These are phyloP conservation scores for Sarocladiaceae sp. DNA, from an alignment of 2,329 filamentous ascomycete genomes.

Conservation along the genomic window DNA sequence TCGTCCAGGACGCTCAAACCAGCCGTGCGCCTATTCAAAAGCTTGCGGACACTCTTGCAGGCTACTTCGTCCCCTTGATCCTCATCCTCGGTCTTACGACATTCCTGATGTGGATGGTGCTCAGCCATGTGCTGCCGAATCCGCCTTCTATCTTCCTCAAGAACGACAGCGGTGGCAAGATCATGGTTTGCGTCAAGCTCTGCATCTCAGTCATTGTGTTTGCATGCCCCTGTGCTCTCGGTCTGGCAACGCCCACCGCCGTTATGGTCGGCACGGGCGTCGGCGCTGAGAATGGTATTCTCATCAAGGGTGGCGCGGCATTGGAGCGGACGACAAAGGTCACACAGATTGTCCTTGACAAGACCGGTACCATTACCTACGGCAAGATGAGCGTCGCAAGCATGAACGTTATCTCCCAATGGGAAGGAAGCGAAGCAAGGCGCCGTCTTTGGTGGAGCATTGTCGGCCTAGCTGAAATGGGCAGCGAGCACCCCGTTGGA, in stretches of 20 bases:
- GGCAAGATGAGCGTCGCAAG: slow-evolving; percentile 92
- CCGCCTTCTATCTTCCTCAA: slow-evolving; percentile 86
- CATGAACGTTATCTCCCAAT: slow-evolving; percentile 57
- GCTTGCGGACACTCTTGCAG: slow-evolving; percentile 82
- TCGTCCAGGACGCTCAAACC: slow-evolving; percentile 97
- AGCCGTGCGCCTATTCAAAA: slow-evolving; percentile 90
- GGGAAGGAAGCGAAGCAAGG: slow-evolving; percentile 63
- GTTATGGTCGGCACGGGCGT: slow-evolving; percentile 99
- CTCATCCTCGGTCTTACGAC: slow-evolving; percentile 77
- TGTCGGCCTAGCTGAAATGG: slow-evolving; percentile 89
- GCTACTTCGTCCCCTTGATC: slow-evolving; percentile 90
- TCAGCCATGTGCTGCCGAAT: slow-evolving; percentile 76
- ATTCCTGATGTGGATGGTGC: slow-evolving; percentile 88
- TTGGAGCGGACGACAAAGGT: slow-evolving; percentile 87
- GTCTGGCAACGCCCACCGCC: slow-evolving; percentile 88
- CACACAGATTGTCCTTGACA: slow-evolving; percentile 86
- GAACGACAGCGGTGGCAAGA: slow-evolving; percentile 74
- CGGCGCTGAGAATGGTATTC: slow-evolving; percentile 88
- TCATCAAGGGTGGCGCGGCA: slow-evolving; percentile 94
- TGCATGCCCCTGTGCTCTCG: slow-evolving; percentile 94
- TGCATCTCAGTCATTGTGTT: slow-evolving; percentile 99
- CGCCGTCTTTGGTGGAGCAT: slow-evolving; percentile 89
- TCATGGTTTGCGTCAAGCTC: slow-evolving; percentile 95
- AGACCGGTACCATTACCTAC: slow-evolving; percentile 90
- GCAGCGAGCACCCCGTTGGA: slow-evolving; percentile 94